Evolutionary conservation across 805 yeast genomes (phyloP), one percentile per base, ranked within the genome.

Genomic region (Zygoascus flipseniorum): DNA sequence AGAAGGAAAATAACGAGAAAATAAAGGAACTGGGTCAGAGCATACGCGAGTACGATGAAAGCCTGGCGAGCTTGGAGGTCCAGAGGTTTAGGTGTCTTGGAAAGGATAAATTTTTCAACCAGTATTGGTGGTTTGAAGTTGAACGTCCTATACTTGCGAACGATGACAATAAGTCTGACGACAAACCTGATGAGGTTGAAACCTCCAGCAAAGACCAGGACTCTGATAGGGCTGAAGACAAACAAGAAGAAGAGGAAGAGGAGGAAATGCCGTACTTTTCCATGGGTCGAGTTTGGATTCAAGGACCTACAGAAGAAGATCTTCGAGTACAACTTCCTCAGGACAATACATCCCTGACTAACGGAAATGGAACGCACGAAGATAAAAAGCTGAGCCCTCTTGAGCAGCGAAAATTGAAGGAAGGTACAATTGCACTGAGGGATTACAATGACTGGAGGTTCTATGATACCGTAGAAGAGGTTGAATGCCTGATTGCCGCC

Each of bases 91-190:
- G 79, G 52, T 74, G 80, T 31, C 71, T 93, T 28, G 99, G 99
- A 1, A 77, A 82, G 54, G 99, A 93, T 67, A 72, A 96, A 50
- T 78, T 80, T 54, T 89, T 75, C 66, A 93, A 93, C 70, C 75
- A 90, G 58, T 93, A 92, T 66, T 93, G 96, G 95, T 93, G 96
- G 96, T 82, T 89, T 64, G 98, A 92, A 63, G 73, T 89, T 48
- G 56, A 54, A 48, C 45, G 54, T n/a, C 35, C 39, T 14, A 48
- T 32, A 32, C 28, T 47, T 11, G 10, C 51, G 32, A 56, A 56
- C 16, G 26, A 39, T 35, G 28, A 41, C 20, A 26, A 39, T 2
- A 35, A 23, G 18, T 5, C 43, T 39, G 31, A 48, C 8, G 48
- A 31, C 9, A 32, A 47, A 16, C 18, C 43, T 3, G 44, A 35